Percentiles rank a stretch among this genome's conserved stretches.
phyloP scores from a whole-genome alignment of 2,329 filamentous ascomycete genomes.

The Aspergillus udagawae region DNA sequence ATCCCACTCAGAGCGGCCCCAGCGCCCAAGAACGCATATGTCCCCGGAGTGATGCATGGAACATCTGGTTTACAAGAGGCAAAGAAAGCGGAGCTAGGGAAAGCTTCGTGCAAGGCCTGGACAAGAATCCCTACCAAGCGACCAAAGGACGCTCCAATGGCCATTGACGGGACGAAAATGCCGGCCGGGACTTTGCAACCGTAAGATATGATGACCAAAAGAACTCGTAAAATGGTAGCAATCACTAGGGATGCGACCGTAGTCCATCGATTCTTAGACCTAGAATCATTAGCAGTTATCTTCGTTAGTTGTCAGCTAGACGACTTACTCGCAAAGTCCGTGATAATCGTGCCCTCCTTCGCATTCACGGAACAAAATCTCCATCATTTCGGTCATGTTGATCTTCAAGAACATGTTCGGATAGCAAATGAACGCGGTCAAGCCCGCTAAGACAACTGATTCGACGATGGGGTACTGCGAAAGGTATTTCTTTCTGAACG shows the following conservation, averaged over 20 bases:
- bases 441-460: constrained; percentile 73
- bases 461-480: constrained; percentile 79
- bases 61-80: constrained; percentile 83
- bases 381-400: constrained; percentile 99
- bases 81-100: constrained; percentile 81
- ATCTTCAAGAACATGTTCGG: constrained; percentile 93
- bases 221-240: constrained; percentile 74
- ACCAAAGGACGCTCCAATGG: constrained; percentile 89
- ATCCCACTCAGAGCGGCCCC: constrained; percentile 89
- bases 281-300: constrained; percentile 16
- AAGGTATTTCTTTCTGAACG: constrained; percentile 91
- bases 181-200: constrained; percentile 97
- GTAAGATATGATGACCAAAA: constrained; percentile 91
- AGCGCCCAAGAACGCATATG: constrained; percentile 92
- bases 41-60: constrained; percentile 94
- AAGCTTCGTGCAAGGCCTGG: constrained; percentile 78
- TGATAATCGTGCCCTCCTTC: constrained; percentile 85
- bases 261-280: constrained; percentile 63
- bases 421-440: constrained; percentile 90
- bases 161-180: constrained; percentile 98
- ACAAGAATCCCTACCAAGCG: constrained; percentile 93
- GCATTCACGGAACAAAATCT: constrained; percentile 92
- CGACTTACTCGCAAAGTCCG: constrained; percentile 71
- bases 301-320: not conserved
- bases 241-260: constrained; percentile 75